A percentile compares a stretch with the other conserved stretches of the same genome.
These are phyloP conservation scores for Fusarium subtropicale DNA, from an alignment of 2,329 filamentous ascomycete genomes.

Conservation along the genomic window DNA sequence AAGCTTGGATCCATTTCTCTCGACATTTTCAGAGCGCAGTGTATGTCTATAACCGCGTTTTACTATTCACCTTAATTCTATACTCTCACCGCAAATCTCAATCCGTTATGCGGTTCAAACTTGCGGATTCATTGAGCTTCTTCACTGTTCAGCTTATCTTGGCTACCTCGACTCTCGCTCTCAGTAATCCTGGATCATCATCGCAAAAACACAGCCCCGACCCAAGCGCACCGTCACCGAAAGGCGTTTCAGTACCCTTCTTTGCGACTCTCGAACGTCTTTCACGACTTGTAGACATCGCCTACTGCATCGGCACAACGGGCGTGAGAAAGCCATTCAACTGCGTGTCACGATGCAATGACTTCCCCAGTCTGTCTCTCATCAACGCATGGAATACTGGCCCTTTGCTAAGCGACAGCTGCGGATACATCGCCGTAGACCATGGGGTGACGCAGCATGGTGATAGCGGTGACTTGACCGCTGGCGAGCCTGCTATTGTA, in stretches of 20 bases:
- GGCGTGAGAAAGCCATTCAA: slow-evolving; percentile 86
- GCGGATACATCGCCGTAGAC: slow-evolving; percentile 93
- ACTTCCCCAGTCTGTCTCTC: slow-evolving; percentile 84
- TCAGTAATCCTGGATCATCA: slow-evolving; percentile 19
- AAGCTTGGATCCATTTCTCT: neutral
- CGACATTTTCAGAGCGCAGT: neutral
- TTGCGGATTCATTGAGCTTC: slow-evolving; percentile 5
- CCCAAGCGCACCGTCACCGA: slow-evolving; percentile 59
- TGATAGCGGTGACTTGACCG: slow-evolving; percentile 15
- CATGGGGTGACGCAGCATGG: slow-evolving; percentile 57
- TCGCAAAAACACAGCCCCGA: slow-evolving; percentile 9
- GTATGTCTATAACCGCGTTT: neutral
- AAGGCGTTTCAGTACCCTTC: slow-evolving; percentile 58
- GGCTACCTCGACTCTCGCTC: slow-evolving; percentile 23
- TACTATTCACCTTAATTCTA: neutral
- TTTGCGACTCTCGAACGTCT: slow-evolving; percentile 88
- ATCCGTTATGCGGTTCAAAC: slow-evolving; percentile 25
- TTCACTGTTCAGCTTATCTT: slow-evolving; percentile 39
- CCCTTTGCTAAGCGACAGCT: slow-evolving; percentile 85
- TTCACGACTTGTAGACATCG: slow-evolving; percentile 91
- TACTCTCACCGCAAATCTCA: neutral
- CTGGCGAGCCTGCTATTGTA: slow-evolving; percentile 67
- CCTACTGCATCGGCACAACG: slow-evolving; percentile 89
- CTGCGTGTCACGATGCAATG: slow-evolving; percentile 85
- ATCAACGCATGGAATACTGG: slow-evolving; percentile 93